A percentile compares a stretch with the other conserved stretches of the same genome.
These are phyloP conservation scores for Gymnopilus junonius DNA, from an alignment of 768 basidiomycete genomes.

Conservation along the genomic window DNA sequence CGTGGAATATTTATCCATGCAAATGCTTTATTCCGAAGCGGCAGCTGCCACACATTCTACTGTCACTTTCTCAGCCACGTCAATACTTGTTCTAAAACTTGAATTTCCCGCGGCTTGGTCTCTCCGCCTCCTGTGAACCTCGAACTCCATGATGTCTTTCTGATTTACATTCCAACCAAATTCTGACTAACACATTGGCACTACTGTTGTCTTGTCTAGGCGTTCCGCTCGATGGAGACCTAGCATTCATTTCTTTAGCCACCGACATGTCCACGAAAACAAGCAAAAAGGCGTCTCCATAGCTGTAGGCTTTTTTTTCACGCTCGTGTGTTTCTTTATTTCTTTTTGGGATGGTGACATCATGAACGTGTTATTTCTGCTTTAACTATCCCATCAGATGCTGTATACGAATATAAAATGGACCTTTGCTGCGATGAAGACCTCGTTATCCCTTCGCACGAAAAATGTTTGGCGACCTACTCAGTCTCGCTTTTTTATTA, in stretches of 20 bases:
- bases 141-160: neutral
- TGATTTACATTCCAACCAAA: too few species aligned
- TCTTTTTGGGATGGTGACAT: slow-evolving; percentile 5
- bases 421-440: neutral
- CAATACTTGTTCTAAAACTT: neutral
- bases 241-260: neutral
- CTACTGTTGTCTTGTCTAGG: too few species aligned
- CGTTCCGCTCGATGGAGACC: too few species aligned
- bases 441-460: neutral
- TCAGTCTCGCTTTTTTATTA: slow-evolving; percentile 15
- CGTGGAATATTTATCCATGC: too few species aligned
- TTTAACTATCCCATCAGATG: slow-evolving; percentile 8
- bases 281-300: neutral
- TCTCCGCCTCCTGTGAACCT: neutral
- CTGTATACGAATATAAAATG: slow-evolving; percentile 11
- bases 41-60: neutral
- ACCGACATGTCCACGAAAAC: neutral
- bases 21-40: neutral
- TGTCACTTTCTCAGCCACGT: neutral
- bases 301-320: neutral
- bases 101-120: neutral
- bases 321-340: neutral
- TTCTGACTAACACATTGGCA: too few species aligned
- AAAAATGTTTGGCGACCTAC: slow-evolving; percentile 11
- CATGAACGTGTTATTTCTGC: slow-evolving; percentile 7